A percentile compares a stretch with the other conserved stretches of the same genome.
Evolutionary conservation across 805 yeast genomes (phyloP).

Genomic region (Candida vaughaniae): DNA sequence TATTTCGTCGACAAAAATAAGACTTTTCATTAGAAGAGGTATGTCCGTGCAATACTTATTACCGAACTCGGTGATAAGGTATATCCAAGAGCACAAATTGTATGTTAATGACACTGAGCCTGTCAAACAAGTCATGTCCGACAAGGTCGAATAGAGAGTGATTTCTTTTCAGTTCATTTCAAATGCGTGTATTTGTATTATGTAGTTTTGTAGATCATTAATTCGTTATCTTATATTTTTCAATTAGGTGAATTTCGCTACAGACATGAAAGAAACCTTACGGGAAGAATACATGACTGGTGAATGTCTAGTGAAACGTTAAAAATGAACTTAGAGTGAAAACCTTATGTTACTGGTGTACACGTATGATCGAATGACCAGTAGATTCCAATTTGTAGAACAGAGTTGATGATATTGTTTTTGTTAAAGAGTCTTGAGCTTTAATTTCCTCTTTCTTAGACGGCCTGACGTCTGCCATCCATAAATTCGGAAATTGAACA

Average conservation of each 20-base stretch:
- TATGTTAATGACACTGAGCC: constrained; percentile 89
- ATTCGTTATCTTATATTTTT: neutral
- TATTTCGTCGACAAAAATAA: constrained; percentile 90
- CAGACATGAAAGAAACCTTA: constrained; percentile 4
- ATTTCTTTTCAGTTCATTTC: neutral
- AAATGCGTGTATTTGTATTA: neutral
- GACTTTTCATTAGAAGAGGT: constrained; percentile 87
- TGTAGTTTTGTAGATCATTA: constrained; percentile 1
- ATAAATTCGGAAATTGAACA: constrained; percentile 3
- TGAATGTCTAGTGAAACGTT: no score
- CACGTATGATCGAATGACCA: no score
- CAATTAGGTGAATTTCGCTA: constrained; percentile 1
- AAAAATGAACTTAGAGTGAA: no score
- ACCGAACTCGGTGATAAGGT: constrained; percentile 92
- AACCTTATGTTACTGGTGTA: no score
- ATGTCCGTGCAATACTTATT: constrained; percentile 95
- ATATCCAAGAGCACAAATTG: constrained; percentile 87
- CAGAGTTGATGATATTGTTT: no score
- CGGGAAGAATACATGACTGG: no score
- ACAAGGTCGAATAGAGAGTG: constrained; percentile 21
- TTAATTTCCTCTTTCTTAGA: no score
- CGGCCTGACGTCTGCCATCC: constrained; percentile 8
- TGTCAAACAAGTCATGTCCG: constrained; percentile 75
- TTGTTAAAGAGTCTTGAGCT: no score
- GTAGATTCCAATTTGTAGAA: no score